Base-by-base conservation (phyloP, 2,329 filamentous ascomycete species). In the Penicillium sp. region DNA sequence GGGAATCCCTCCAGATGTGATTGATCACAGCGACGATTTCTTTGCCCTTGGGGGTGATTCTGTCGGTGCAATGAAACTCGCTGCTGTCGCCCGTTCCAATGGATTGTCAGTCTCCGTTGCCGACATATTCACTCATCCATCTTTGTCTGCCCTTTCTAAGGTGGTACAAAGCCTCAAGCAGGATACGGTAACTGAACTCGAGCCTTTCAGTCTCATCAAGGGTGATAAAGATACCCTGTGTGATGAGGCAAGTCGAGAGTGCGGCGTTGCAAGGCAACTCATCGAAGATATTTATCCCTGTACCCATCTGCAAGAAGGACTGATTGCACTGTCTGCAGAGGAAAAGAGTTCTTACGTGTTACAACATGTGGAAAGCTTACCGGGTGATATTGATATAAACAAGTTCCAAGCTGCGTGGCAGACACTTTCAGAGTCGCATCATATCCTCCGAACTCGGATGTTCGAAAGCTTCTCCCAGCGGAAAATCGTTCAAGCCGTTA, bases 341-440 rank as follows among this genome's bases (percentile, higher is more conserved):
- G 61, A 70, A 38, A 59, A 64, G 6, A 70, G 68, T 11, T 67
- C 73, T 7, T 76, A 77, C 46, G 65, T 74, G 29, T 71, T 70
- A 11, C 16, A 45, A 3, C 29, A 45, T 10, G 7, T n/a, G 1
- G 18, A 13, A 7, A 16, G 5, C 1, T 29, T 45, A 2, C n/a
- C 29, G 2, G 0, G 7, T 11, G 13, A 34, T 8, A 14, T 35
- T 11, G 10, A 35, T 10, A 8, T 45, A 3, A n/a, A 45, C 1
- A 11, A 6, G 13, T 14, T 45, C 27, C n/a, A 23, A 7, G 4
- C 2, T 3, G n/a, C 42, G 4, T 45, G 42, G 42, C 27, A 45
- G 16, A 32, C 2, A 11, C 8, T 34, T 7, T 23, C 42, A 16
- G 11, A 1, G 1, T 9, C 8, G 0, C 13, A 30, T 16, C 6